Conservation (phyloP, 2,329 filamentous ascomycete species). For the Diplodia intermedia region DNA sequence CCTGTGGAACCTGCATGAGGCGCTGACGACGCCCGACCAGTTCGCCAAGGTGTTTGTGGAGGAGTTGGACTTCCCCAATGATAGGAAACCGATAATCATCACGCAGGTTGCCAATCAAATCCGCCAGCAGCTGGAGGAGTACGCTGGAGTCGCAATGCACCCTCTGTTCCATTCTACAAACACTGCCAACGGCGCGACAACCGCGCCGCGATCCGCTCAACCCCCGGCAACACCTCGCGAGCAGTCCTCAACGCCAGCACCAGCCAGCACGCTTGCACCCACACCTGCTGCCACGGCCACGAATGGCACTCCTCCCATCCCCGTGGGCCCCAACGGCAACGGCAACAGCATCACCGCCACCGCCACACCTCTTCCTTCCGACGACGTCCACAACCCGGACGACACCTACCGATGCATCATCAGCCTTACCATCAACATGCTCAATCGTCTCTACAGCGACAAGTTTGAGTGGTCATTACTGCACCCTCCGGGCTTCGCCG, state of each 20-base stretch:
- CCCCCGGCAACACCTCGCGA: conserved; percentile 47
- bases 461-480: conserved; percentile 97
- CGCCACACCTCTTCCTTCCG: conserved; percentile 68
- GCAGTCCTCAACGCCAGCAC: conserved; percentile 57
- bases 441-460: conserved; percentile 91
- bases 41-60: conserved; percentile 92
- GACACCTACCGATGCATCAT: conserved; percentile 95
- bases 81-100: conserved; percentile 67
- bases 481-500: conserved; percentile 88
- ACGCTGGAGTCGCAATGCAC: conserved; percentile 91
- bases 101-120: conserved; percentile 92
- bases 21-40: conserved; percentile 90
- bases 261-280: conserved; percentile 39
- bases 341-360: conserved; percentile 65
- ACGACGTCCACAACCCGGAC: conserved; percentile 83
- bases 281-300: conserved; percentile 53
- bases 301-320: conserved; percentile 57
- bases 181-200: conserved; percentile 3
- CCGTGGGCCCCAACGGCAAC: conserved; percentile 49
- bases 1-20: conserved; percentile 96
- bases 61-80: conserved; percentile 87
- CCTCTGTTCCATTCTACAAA: conserved; percentile 78
- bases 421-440: conserved; percentile 86
- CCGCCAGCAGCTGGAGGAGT: conserved; percentile 92
- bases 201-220: neutral